These are phyloP conservation scores for Crithidia sp. DNA, from an alignment of 208 protist genomes.

Conservation along the genomic window DNA sequence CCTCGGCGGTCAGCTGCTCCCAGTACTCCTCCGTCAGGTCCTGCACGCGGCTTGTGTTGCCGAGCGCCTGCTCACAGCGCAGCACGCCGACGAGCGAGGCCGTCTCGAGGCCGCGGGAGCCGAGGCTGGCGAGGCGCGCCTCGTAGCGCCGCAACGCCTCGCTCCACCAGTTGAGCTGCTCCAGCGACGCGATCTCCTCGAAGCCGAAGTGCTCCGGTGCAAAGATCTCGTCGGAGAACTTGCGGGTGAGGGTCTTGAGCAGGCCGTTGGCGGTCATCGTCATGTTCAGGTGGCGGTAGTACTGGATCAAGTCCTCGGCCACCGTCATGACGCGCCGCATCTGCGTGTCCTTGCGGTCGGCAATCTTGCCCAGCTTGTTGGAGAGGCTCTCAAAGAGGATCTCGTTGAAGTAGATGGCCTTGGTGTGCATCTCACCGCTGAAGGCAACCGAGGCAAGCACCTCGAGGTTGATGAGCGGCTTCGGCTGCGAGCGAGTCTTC, in stretches of 20 bases:
- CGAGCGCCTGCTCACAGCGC: constrained; percentile 81
- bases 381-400: constrained; percentile 75
- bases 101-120: constrained; percentile 48
- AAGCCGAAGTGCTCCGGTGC: constrained; percentile 78
- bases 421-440: constrained; percentile 83
- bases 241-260: constrained; percentile 73
- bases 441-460: constrained; percentile 76
- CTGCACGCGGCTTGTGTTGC: constrained; percentile 65
- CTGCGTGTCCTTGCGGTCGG: constrained; percentile 48
- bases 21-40: constrained; percentile 73
- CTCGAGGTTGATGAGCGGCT: constrained; percentile 76
- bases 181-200: constrained; percentile 79
- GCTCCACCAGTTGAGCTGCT: constrained; percentile 90
- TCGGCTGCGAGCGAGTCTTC: constrained; percentile 40
- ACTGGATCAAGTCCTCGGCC: constrained; percentile 84
- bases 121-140: constrained; percentile 52
- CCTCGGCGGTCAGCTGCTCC: constrained; percentile 47
- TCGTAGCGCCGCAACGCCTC: constrained; percentile 82
- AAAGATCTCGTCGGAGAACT: constrained; percentile 81
- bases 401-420: constrained; percentile 92
- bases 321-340: constrained; percentile 56
- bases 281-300: constrained; percentile 86
- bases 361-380: constrained; percentile 38
- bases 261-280: constrained; percentile 86
- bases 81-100: constrained; percentile 75